Evolutionary conservation across 1,284 basidiomycete species (phyloP), one percentile per base, ranked within the genome.

Genomic region (Microbotryomycetes sp.): DNA sequence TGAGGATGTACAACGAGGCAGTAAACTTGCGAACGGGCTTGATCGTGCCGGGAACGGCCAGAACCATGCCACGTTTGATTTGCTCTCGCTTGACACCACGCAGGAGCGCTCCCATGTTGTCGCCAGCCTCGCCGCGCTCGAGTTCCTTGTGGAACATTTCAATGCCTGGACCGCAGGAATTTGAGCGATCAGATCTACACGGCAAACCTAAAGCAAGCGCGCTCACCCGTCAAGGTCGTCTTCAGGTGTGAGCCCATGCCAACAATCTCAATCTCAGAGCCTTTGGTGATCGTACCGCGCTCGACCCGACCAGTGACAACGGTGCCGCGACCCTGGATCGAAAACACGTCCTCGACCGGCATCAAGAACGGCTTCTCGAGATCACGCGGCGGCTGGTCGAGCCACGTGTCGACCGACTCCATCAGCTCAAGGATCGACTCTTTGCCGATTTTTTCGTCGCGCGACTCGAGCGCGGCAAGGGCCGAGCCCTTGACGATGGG

Each of bases 121-220:
- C 96, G 75, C 96, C 96, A 69, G 96, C 94, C 78, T 97, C 91
- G 67, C 91, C 94, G 64, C 92, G 85, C 59, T 98, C 96, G 65
- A 99, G 84, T 80, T 99, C 96, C 82, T 97, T 97, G 83, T 97
- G 93, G 86, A 98, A 98, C 90, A 97, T 97, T 79, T 98, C 94
- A 11, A 68, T 65, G 56, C 67, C 66, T 66, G 56, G 1, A n/a
- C 11, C 16, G 48, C 21, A 41, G 52, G 16, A 28, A 29, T 13
- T 21, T 56, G 28, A 52, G 50, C 16, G 13, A 24, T 21, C 0
- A 16, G 5, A 21, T 56, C 45, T 16, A n/a, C 4, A 18, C 7
- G 11, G 21, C 21, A 45, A 29, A 35, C 41, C 51, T 4, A 30
- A 18, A n/a, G 16, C 18, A 18, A 66, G 9, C 9, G 15, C 4